Evolutionary conservation across 78 protist genomes (phyloP), one percentile per base, ranked within the genome.

Genomic region (Pelomyxa schiedti): DNA sequence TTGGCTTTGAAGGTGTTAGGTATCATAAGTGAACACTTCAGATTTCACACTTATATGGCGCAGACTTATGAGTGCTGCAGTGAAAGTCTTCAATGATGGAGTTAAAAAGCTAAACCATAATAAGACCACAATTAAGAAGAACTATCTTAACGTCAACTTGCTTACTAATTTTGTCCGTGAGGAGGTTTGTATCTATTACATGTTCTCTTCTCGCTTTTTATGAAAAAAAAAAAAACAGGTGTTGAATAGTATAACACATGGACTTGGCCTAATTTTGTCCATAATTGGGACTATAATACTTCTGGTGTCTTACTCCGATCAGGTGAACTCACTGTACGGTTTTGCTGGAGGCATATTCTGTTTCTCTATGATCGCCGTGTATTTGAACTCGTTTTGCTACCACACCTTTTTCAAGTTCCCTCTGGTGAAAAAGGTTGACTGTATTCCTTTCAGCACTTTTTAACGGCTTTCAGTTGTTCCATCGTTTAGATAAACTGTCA

Each of bases 401-500:
- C 58, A 47, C 58, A 47, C 32, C 58, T 24, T 16, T 16, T 47
- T 47, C 58, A 47, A 47, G 58, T 24, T 16, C 32, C 58, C 58
- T 16, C 58, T 16, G 58, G n/a, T n/a, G n/a, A n/a, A n/a, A n/a
- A n/a, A n/a, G n/a, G n/a, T n/a, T n/a, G n/a, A n/a, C n/a, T n/a
- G n/a, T n/a, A n/a, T n/a, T n/a, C n/a, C n/a, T n/a, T n/a, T n/a
- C n/a, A n/a, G n/a, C n/a, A n/a, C n/a, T n/a, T n/a, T n/a, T n/a
- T n/a, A n/a, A n/a, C n/a, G n/a, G n/a, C n/a, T n/a, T n/a, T n/a
- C n/a, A n/a, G n/a, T n/a, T n/a, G n/a, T n/a, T n/a, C n/a, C n/a
- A n/a, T n/a, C 30, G 71, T 30, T 32, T 76, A 5, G 80, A 76
- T 42, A 75, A 76, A 8, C 1, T 47, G 4, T 28, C 76, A 3